phyloP scores from a whole-genome alignment of 345 rosid genomes.

The Dimocarpus longan region DNA sequence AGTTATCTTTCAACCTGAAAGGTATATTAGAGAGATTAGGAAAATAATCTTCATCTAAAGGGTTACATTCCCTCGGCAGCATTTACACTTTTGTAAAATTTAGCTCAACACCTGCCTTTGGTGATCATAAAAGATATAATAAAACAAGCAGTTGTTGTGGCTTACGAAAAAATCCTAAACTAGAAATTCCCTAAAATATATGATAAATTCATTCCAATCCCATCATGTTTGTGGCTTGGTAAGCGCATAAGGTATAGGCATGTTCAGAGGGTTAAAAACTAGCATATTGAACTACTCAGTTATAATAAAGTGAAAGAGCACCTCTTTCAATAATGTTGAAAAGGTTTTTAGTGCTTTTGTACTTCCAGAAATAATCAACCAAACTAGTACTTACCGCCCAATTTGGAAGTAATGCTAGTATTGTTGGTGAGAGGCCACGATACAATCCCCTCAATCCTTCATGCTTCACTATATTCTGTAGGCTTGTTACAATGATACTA shows the following conservation, averaged over 20 bases:
- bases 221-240: neutral
- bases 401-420: constrained; percentile 87
- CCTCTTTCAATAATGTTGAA: constrained; percentile 4
- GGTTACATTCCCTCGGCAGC: neutral
- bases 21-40: neutral
- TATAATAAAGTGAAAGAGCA: neutral
- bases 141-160: constrained; percentile 12
- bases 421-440: constrained; percentile 94
- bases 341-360: neutral
- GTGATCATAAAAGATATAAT: neutral
- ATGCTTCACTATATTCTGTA: constrained; percentile 59
- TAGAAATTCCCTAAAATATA: neutral
- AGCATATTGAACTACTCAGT: neutral
- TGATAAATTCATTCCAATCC: neutral
- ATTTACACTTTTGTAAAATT: neutral
- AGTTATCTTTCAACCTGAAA: neutral
- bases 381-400: constrained; percentile 81
- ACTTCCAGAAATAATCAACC: neutral
- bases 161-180: neutral
- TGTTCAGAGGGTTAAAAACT: neutral
- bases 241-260: neutral
- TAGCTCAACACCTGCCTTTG: neutral
- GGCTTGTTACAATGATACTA: constrained; percentile 69
- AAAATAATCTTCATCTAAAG: neutral
- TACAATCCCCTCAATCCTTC: constrained; percentile 87